A percentile compares a stretch with the other conserved stretches of the same genome.
Conservation (phyloP, 2,329 filamentous ascomycete species). For the Talaromyces islandicus region DNA sequence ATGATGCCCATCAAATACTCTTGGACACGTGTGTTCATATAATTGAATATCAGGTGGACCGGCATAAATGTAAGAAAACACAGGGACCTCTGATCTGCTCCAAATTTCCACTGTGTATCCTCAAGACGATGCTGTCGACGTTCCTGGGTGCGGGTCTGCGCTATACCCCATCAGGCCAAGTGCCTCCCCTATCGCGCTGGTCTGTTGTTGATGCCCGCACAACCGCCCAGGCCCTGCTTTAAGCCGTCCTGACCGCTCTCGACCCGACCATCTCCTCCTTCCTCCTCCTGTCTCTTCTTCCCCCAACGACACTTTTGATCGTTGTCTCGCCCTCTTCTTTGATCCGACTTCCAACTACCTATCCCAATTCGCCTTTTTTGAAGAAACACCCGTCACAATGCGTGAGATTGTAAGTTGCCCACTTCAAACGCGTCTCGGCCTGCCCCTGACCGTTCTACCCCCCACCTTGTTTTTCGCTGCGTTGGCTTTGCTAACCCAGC, state of each 20-base stretch:
- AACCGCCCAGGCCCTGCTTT: constrained; percentile 21
- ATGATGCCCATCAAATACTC: not conserved
- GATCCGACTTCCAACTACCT: not conserved
- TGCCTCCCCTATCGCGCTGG: not conserved
- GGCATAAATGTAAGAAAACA: not conserved
- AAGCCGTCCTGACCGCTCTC: constrained; percentile 19
- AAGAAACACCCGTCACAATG: constrained; percentile 47
- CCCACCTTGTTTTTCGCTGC: constrained; percentile 24
- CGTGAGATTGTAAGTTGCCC: constrained; percentile 63
- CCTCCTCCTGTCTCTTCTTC: constrained; percentile 7
- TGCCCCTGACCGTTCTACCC: constrained; percentile 21
- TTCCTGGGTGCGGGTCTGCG: not conserved
- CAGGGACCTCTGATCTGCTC: too few relatives aligned
- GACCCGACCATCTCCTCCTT: constrained; percentile 9
- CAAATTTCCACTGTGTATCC: not conserved
- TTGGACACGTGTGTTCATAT: not conserved
- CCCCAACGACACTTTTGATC: not conserved
- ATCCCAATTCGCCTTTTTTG: constrained; percentile 13
- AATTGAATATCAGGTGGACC: not conserved
- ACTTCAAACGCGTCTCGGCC: constrained; percentile 28
- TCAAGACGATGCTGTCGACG: not conserved
- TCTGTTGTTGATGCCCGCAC: constrained; percentile 27
- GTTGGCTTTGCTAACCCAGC: constrained; percentile 22
- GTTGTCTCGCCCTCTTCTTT: not conserved
- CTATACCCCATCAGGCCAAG: constrained; percentile 16